A percentile compares a stretch with the other conserved stretches of the same genome.
Conservation (phyloP, 2,329 filamentous ascomycete genomes). For the Alternaria sp. region DNA sequence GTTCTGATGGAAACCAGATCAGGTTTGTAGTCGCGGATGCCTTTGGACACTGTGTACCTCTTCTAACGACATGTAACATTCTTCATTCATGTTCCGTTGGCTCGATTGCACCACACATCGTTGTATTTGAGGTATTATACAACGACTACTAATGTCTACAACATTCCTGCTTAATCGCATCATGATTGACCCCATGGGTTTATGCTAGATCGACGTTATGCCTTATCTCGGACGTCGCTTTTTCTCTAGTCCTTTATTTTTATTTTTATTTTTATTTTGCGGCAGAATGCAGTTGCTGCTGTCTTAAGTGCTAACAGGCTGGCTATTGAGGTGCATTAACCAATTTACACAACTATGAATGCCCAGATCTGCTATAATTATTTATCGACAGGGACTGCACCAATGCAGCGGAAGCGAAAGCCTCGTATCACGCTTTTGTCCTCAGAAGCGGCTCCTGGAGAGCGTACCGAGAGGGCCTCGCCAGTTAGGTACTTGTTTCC, state of each 20-base stretch:
- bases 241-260: not conserved
- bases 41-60: not conserved
- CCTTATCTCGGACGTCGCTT: constrained; percentile 4
- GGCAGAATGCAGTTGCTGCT: constrained; percentile 4
- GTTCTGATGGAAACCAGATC: not conserved
- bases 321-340: constrained; percentile 7
- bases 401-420: constrained; percentile 24
- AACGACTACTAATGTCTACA: not conserved
- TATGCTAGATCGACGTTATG: not conserved
- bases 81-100: not conserved
- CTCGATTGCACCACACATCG: not conserved
- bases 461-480: constrained; percentile 15
- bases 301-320: constrained; percentile 3
- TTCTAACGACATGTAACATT: not conserved
- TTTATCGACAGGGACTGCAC: constrained; percentile 19
- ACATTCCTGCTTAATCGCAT: not conserved
- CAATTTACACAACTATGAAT: constrained; percentile 12
- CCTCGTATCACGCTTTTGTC: constrained; percentile 17
- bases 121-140: not conserved
- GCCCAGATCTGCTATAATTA: constrained; percentile 5
- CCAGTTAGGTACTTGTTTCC: constrained; percentile 3
- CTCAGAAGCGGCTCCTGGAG: constrained; percentile 9
- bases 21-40: not conserved
- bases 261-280: not conserved
- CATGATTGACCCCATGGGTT: constrained; percentile 4